phyloP scores from a whole-genome alignment of 139 green algal genomes.

The Gonium pectorale region DNA sequence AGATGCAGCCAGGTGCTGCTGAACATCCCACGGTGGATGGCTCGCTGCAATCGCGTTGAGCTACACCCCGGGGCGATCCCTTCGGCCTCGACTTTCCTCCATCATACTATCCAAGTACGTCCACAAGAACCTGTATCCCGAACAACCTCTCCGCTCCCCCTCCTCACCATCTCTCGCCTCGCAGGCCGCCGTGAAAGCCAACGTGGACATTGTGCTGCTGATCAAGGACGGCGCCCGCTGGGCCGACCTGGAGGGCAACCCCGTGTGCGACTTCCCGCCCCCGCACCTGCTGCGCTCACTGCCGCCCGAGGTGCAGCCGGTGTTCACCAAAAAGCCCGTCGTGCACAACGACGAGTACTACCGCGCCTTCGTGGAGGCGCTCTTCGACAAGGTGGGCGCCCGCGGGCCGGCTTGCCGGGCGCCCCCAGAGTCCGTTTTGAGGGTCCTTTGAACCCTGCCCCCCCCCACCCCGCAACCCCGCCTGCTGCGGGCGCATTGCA shows the following conservation, averaged over 20 bases:
- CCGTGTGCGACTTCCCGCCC: conserved; percentile 38
- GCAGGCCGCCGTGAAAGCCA: conserved; percentile 31
- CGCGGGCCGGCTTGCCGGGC: not conserved
- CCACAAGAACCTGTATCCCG: too few relatives aligned
- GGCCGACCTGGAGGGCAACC: conserved; percentile 38
- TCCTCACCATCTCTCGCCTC: not conserved
- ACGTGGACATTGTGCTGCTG: conserved; percentile 41
- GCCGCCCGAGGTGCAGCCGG: conserved; percentile 34
- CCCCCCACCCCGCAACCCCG: too few relatives aligned
- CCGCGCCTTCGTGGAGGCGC: conserved; percentile 40
- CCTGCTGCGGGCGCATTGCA: too few relatives aligned
- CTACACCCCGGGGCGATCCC: too few relatives aligned
- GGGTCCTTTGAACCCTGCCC: too few relatives aligned
- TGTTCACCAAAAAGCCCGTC: conserved; percentile 41
- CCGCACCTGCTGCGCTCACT: conserved; percentile 44
- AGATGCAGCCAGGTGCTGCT: too few relatives aligned
- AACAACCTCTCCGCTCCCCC: not conserved
- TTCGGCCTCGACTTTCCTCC: too few relatives aligned
- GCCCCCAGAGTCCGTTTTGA: too few relatives aligned
- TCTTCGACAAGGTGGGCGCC: conserved; percentile 32
- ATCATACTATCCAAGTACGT: too few relatives aligned
- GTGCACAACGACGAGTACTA: conserved; percentile 53
- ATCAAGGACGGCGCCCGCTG: conserved; percentile 49
- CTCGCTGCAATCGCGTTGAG: too few relatives aligned
- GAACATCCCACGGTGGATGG: too few relatives aligned